Evolutionary conservation across 2,329 filamentous ascomycete genomes (phyloP).

Genomic region (Stemphylium lycopersici): DNA sequence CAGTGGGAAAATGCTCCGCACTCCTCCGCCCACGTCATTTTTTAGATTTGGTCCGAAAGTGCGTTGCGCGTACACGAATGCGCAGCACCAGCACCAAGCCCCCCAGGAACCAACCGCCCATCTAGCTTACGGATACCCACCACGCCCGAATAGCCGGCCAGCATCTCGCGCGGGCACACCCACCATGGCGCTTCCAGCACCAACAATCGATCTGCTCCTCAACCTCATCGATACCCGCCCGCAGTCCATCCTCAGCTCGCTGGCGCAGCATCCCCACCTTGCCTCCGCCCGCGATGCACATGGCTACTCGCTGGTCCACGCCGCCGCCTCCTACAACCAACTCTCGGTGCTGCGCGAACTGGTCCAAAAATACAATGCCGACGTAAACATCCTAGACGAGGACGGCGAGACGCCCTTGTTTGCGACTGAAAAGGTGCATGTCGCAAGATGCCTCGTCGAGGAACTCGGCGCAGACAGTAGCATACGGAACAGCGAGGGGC

Average conservation of each 20-base stretch:
- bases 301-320: constrained; percentile 93
- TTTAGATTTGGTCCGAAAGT: background rate
- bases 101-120: background rate
- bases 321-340: constrained; percentile 91
- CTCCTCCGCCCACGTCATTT: constrained; percentile 24
- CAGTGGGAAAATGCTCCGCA: constrained; percentile 5
- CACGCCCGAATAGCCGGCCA: background rate
- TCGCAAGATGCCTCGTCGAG: constrained; percentile 80
- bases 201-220: constrained; percentile 55
- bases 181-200: constrained; percentile 41
- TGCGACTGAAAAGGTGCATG: constrained; percentile 80
- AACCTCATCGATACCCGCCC: constrained; percentile 80
- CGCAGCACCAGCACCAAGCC: constrained; percentile 1
- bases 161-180: background rate
- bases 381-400: constrained; percentile 83
- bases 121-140: background rate
- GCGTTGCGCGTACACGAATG: constrained; percentile 7
- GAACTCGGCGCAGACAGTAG: constrained; percentile 75
- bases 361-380: constrained; percentile 75
- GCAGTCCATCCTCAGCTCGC: constrained; percentile 72
- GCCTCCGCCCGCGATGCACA: constrained; percentile 84
- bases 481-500: constrained; percentile 73
- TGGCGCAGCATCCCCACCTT: constrained; percentile 75
- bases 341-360: constrained; percentile 77
- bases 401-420: constrained; percentile 95